phyloP scores from a whole-genome alignment of 305 asterid species.

The Solanum chacoense region DNA sequence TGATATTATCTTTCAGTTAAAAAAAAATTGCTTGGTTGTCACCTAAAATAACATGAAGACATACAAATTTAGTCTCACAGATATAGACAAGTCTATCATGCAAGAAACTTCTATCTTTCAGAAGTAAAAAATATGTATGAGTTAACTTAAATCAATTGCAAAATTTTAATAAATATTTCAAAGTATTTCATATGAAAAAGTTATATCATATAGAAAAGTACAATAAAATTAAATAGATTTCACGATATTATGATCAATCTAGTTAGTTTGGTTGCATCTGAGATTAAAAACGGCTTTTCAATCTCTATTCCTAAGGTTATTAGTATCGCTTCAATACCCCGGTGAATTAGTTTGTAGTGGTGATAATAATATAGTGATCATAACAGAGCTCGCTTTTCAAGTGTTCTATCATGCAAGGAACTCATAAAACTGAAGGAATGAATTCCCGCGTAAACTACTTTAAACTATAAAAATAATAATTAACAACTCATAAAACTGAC shows the following conservation, averaged over 20 bases:
- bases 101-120: not conserved
- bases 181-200: not conserved
- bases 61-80: not conserved
- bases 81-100: not conserved
- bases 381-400: not conserved
- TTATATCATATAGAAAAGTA: not conserved
- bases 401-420: not conserved
- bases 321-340: not conserved
- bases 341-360: not conserved
- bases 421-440: not conserved
- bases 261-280: not conserved
- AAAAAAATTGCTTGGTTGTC: not conserved
- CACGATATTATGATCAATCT: not conserved
- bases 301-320: not conserved
- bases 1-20: not conserved
- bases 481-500: not conserved
- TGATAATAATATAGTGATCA: not conserved
- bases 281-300: not conserved
- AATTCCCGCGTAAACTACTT: not conserved
- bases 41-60: not conserved
- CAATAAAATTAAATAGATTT: not conserved
- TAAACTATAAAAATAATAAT: not conserved
- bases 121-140: not conserved
- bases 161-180: not conserved
- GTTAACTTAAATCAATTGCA: not conserved